Conservation (phyloP, 306 rosid species). For the Luffa acutangula region DNA sequence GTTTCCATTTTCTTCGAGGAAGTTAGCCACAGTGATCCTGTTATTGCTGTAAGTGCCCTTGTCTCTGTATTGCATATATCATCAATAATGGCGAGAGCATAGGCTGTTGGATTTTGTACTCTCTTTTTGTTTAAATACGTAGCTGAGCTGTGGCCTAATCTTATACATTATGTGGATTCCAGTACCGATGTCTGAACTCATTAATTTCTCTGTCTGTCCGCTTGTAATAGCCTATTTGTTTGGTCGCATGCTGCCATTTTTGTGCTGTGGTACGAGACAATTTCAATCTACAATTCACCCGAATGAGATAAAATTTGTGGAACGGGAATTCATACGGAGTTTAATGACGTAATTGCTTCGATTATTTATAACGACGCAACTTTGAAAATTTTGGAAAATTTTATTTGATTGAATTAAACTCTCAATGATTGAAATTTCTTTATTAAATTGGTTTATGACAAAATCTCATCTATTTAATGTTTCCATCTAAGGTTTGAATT, state of each 20-base stretch:
- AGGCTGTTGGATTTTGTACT: background rate
- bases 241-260: background rate
- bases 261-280: background rate
- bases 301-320: background rate
- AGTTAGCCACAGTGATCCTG: conserved; percentile 59
- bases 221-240: background rate
- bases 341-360: background rate
- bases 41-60: conserved; percentile 47
- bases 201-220: background rate
- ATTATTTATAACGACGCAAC: background rate
- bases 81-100: background rate
- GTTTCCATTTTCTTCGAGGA: conserved; percentile 48
- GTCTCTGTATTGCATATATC: background rate
- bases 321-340: background rate
- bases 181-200: background rate
- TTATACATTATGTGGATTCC: background rate
- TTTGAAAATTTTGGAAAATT: background rate
- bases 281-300: background rate
- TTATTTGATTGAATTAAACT: background rate
- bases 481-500: background rate
- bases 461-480: background rate
- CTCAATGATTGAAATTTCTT: background rate
- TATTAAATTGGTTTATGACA: background rate
- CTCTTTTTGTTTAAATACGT: background rate
- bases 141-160: background rate